phyloP scores from a whole-genome alignment of 139 green algal species.

The Nannochloris sp. region DNA sequence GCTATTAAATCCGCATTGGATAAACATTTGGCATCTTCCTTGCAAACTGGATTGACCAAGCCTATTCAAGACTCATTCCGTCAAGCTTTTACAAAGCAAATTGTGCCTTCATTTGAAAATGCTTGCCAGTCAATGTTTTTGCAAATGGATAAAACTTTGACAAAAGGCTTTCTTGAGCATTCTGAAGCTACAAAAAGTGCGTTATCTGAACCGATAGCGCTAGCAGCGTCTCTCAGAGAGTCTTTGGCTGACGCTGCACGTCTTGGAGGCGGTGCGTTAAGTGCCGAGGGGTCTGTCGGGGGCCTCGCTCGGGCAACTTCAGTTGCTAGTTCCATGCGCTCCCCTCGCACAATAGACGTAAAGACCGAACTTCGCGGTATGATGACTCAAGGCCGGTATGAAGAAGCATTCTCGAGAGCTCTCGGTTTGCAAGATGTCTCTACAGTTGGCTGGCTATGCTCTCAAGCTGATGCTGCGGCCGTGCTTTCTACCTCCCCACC shows the following conservation, averaged over 20 bases:
- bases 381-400: slow-evolving; percentile 26
- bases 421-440: slow-evolving; percentile 48
- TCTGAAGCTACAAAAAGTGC: slow-evolving; percentile 11
- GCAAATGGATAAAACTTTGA: slow-evolving; percentile 63
- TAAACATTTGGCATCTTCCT: slow-evolving; percentile 25
- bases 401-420: slow-evolving; percentile 45
- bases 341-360: background rate
- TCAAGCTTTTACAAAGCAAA: slow-evolving; percentile 32
- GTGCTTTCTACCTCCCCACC: slow-evolving; percentile 25
- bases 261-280: background rate
- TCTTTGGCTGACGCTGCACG: slow-evolving; percentile 8
- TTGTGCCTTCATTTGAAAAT: slow-evolving; percentile 69
- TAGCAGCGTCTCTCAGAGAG: slow-evolving; percentile 25
- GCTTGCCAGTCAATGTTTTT: slow-evolving; percentile 50
- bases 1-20: slow-evolving; percentile 26
- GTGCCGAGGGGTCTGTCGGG: background rate
- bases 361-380: slow-evolving; percentile 10
- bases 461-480: slow-evolving; percentile 18
- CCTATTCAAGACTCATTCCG: slow-evolving; percentile 51
- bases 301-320: background rate
- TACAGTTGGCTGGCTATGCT: slow-evolving; percentile 72
- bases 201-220: slow-evolving; percentile 2
- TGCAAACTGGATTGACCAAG: slow-evolving; percentile 29
- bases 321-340: background rate
- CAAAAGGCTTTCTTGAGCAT: slow-evolving; percentile 55